phyloP scores from a whole-genome alignment of 257 asterid species.

The Scutellaria baicalensis region DNA sequence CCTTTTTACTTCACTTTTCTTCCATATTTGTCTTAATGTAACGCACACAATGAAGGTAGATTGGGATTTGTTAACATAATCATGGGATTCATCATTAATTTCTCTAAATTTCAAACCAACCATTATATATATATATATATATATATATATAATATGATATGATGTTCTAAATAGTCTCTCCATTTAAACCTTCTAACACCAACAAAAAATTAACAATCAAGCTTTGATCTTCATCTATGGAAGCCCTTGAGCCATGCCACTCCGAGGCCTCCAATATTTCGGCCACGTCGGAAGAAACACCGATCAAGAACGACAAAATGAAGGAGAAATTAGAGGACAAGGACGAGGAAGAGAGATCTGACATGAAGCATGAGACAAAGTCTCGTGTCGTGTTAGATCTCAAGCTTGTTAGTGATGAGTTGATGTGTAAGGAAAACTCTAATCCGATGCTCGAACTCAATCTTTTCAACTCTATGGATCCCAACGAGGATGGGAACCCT shows the following conservation, averaged over 20 bases:
- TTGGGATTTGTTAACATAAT: slow-evolving; percentile 39
- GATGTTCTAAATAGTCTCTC: not conserved
- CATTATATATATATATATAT: not conserved
- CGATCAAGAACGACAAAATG: not conserved
- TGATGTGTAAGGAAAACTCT: not conserved
- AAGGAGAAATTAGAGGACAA: slow-evolving; percentile 15
- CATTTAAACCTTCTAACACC: slow-evolving; percentile 1
- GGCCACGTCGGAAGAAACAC: slow-evolving; percentile 33
- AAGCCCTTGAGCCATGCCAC: slow-evolving; percentile 23
- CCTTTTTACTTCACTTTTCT: not conserved
- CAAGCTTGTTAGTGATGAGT: slow-evolving; percentile 22
- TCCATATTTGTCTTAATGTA: slow-evolving; percentile 25
- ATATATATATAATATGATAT: not conserved
- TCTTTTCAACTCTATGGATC: slow-evolving; percentile 22
- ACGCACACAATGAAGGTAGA: slow-evolving; percentile 25
- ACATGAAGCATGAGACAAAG: slow-evolving; percentile 1
- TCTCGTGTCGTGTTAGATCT: slow-evolving; percentile 29
- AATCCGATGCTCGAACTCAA: slow-evolving; percentile 36
- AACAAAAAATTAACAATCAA: not conserved
- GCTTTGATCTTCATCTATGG: slow-evolving; percentile 10
- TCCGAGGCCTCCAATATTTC: slow-evolving; percentile 47
- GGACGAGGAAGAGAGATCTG: slow-evolving; percentile 1
- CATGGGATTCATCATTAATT: slow-evolving; percentile 27
- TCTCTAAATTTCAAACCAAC: slow-evolving; percentile 3
- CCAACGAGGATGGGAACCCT: slow-evolving; percentile 15